phyloP scores from a whole-genome alignment of 2,329 filamentous ascomycete genomes.

The Colletotrichum magnum region DNA sequence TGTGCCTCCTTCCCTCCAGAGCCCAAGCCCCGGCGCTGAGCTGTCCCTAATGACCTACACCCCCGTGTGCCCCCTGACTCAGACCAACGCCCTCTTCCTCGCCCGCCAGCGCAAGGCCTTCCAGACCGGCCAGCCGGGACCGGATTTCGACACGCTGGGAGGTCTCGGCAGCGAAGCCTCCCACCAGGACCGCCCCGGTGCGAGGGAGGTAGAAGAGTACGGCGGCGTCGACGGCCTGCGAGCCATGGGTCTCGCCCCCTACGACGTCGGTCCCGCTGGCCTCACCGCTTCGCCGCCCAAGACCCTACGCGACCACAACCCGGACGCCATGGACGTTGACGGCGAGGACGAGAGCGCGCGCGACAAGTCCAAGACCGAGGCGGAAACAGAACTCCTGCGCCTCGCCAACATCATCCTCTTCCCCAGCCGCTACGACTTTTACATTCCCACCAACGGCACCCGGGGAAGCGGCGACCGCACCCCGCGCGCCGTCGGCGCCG shows the following conservation, averaged over 20 bases:
- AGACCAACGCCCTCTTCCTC: conserved; percentile 59
- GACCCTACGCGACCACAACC: conserved; percentile 15
- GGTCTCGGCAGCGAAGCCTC: conserved; percentile 66
- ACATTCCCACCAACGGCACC: conserved; percentile 38
- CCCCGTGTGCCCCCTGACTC: conserved; percentile 65
- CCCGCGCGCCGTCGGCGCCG: conserved; percentile 22
- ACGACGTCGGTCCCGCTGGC: conserved; percentile 57
- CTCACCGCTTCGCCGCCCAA: conserved; percentile 41
- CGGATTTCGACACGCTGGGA: conserved; percentile 69
- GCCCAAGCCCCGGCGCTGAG: conserved; percentile 43
- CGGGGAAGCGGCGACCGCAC: conserved; percentile 40
- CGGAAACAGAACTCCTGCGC: conserved; percentile 66
- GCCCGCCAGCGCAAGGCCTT: conserved; percentile 66
- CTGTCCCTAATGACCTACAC: conserved; percentile 69
- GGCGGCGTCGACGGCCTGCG: conserved; percentile 65
- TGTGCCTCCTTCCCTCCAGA: conserved; percentile 44
- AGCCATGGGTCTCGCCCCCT: conserved; percentile 71
- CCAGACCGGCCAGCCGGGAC: conserved; percentile 65
- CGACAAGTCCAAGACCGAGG: conserved; percentile 51
- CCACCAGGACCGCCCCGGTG: conserved; percentile 62
- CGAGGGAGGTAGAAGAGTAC: conserved; percentile 65
- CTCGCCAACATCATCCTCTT: conserved; percentile 71
- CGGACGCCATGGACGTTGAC: conserved; percentile 47
- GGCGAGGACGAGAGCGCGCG: conserved; percentile 44
- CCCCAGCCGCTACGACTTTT: conserved; percentile 50